Base-by-base conservation (phyloP, 495 filamentous ascomycete species). In the Hyaloscypha finlandica region DNA sequence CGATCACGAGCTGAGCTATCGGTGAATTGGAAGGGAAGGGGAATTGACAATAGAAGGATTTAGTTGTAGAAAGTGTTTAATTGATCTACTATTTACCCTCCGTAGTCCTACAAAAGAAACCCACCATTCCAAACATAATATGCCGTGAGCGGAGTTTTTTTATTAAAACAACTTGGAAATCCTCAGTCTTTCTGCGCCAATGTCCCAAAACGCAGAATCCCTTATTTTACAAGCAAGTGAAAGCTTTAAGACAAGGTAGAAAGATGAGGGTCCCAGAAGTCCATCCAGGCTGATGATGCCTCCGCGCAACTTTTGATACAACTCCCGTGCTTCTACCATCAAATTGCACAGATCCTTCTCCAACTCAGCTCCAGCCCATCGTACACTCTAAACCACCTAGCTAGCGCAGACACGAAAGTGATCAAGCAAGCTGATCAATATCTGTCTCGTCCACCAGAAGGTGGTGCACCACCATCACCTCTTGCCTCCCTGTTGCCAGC, bases 191-290 rank as follows among this genome's bases (percentile, higher is more conserved):
- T 61, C 63, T 64, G 52, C 68, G 67, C 70, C 67, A 31, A 48
- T 57, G 60, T 51, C 70, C 59, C 59, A 70, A 63, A 25, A 25
- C 25, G 25, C 25, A 25, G 25, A 25, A 45, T 55, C 68, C 70
- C 70, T 61, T 68, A 70, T 68, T 73, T 66, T 73, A 73, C 67
- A 70, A 64, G 33, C 6, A 19, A 52, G 54, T 12, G 52, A 35
- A 61, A 29, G 31, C 20, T 63, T 68, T 70, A 73, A 70, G 68
- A 73, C 67, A 73, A 68, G 64, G 63, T 65, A 60, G 67, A 61
- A 37, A 48, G 9, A 19, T 48, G 42, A 48, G 42, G 11, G 42
- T 48, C 42, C 42, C 61, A 39, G 35, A 64, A 66, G 39, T 3
- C 52, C 22, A 54, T 48, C 42, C 42, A 48, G 8, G 35, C 12